A percentile compares a stretch with the other conserved stretches of the same genome.
Conservation (phyloP, 768 basidiomycete genomes). For the Cystofilobasidium macerans region DNA sequence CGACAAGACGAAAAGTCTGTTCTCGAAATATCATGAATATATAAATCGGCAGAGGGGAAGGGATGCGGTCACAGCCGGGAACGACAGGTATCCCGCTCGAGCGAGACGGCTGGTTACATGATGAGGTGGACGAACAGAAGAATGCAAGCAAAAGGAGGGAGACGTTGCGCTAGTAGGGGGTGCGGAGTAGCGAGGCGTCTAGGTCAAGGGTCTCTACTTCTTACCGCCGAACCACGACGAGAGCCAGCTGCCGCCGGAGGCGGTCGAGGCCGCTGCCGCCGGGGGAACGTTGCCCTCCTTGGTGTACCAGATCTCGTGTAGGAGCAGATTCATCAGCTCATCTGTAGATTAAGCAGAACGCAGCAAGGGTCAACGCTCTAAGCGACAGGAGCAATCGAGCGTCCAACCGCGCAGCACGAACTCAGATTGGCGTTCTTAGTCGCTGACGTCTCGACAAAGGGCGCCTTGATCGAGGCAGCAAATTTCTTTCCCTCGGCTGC, state of each 20-base stretch:
- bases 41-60: too few species aligned
- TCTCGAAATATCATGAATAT: too few species aligned
- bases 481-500: conserved; percentile 22
- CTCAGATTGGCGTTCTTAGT: conserved; percentile 23
- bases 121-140: too few species aligned
- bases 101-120: too few species aligned
- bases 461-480: conserved; percentile 24
- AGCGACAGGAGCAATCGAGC: too few species aligned
- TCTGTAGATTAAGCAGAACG: neutral
- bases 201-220: conserved; percentile 23
- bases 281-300: conserved; percentile 8
- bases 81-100: too few species aligned
- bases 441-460: conserved; percentile 25
- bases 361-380: neutral
- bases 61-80: too few species aligned
- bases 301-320: conserved; percentile 22
- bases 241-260: conserved; percentile 19
- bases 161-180: too few species aligned
- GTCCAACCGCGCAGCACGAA: neutral
- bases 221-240: conserved; percentile 22
- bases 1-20: too few species aligned
- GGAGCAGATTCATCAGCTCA: conserved; percentile 21
- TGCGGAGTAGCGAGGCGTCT: neutral
- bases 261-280: conserved; percentile 1
- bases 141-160: too few species aligned